Percentiles rank a stretch among this genome's conserved stretches.
Evolutionary conservation across 2,329 filamentous ascomycete genomes (phyloP).

Genomic region (Trichoderma simmonsii): DNA sequence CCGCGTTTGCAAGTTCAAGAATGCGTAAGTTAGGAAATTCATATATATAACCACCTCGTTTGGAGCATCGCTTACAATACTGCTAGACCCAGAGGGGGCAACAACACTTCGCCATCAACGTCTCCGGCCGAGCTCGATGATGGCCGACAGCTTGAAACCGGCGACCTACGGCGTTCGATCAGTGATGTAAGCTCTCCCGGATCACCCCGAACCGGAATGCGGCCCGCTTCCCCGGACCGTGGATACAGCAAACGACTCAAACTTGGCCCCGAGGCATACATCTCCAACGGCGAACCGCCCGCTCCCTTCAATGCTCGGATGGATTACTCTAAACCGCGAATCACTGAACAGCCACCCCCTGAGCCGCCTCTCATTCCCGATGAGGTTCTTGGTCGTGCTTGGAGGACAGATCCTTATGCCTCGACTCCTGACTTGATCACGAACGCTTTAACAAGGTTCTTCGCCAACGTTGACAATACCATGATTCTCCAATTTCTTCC

Average conservation of each 20-base stretch:
- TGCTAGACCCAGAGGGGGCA: constrained; percentile 53
- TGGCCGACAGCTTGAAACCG: constrained; percentile 35
- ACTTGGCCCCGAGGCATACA: constrained; percentile 46
- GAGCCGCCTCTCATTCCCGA: constrained; percentile 50
- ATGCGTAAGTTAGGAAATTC: constrained; percentile 65
- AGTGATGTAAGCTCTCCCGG: constrained; percentile 47
- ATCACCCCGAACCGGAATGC: constrained; percentile 43
- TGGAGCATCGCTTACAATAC: constrained; percentile 10
- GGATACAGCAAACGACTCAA: constrained; percentile 49
- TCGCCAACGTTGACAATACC: constrained; percentile 40
- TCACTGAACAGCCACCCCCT: constrained; percentile 34
- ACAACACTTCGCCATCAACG: constrained; percentile 54
- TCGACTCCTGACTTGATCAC: constrained; percentile 41
- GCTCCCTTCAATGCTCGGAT: constrained; percentile 31
- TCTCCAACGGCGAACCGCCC: constrained; percentile 34
- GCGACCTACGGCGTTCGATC: constrained; percentile 38
- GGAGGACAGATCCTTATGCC: constrained; percentile 50
- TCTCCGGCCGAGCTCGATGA: constrained; percentile 51
- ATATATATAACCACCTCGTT: not conserved
- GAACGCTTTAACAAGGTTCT: constrained; percentile 41
- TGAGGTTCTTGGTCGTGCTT: constrained; percentile 46
- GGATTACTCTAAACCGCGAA: constrained; percentile 38
- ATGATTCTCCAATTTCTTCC: constrained; percentile 43
- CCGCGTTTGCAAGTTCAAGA: constrained; percentile 78
- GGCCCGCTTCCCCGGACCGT: constrained; percentile 33